phyloP scores from a whole-genome alignment of 208 protist genomes.

The Crithidia acanthocephali region DNA sequence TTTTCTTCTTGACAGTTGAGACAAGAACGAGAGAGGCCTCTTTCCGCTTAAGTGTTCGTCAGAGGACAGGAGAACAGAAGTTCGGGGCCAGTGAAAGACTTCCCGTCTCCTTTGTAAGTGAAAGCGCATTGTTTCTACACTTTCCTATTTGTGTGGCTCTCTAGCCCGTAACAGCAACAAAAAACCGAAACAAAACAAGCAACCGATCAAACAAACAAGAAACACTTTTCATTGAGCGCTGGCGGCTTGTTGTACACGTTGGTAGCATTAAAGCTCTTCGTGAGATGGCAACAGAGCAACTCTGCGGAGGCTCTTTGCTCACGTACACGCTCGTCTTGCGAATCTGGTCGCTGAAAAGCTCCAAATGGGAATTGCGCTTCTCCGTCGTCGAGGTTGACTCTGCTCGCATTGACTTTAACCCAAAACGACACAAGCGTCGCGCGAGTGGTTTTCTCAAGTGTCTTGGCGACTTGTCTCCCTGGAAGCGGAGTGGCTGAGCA shows the following conservation, averaged over 20 bases:
- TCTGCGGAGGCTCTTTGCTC: too few species aligned
- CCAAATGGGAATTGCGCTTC: too few species aligned
- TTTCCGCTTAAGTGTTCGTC: background rate
- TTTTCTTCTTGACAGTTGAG: constrained; percentile 14
- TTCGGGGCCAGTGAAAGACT: background rate
- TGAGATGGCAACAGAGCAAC: too few species aligned
- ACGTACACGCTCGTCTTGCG: too few species aligned
- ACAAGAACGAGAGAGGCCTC: background rate
- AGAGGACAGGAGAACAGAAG: background rate
- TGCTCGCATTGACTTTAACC: too few species aligned
- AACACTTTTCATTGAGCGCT: background rate
- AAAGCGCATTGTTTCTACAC: background rate
- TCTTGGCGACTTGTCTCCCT: too few species aligned
- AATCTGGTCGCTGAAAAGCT: too few species aligned
- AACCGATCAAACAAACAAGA: background rate
- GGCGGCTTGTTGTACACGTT: background rate
- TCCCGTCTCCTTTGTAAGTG: background rate
- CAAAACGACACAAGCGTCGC: too few species aligned
- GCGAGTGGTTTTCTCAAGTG: too few species aligned
- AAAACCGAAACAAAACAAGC: background rate
- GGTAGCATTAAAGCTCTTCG: too few species aligned
- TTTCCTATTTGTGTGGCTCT: background rate
- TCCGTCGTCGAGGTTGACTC: too few species aligned
- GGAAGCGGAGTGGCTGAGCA: too few species aligned
- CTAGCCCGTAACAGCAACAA: background rate